Evolutionary conservation across 306 rosid species (phyloP).

Genomic region (Citrullus amarus): DNA sequence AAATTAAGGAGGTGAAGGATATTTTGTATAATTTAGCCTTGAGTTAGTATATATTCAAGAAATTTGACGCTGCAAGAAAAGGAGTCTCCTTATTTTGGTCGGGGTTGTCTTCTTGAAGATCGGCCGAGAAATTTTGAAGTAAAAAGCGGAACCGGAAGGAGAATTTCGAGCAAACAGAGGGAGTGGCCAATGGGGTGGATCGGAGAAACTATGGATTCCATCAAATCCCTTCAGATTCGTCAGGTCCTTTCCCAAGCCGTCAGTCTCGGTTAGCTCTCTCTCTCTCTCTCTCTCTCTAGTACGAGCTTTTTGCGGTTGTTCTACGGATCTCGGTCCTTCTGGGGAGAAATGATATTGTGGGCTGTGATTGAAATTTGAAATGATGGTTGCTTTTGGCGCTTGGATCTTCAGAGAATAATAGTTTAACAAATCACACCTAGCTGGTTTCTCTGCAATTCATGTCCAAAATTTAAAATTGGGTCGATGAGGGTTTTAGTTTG

Average conservation of each 20-base stretch:
- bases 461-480: not conserved
- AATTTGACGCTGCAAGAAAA: not conserved
- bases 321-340: not conserved
- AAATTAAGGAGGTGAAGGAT: no score
- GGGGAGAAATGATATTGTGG: not conserved
- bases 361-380: not conserved
- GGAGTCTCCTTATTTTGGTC: not conserved
- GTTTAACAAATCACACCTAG: not conserved
- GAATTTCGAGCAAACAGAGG: not conserved
- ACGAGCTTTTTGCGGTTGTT: not conserved
- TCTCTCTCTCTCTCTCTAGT: not conserved
- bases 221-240: slow-evolving; percentile 47
- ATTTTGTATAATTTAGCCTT: no score
- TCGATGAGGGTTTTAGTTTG: not conserved
- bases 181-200: slow-evolving; percentile 37
- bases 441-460: not conserved
- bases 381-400: not conserved
- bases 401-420: not conserved
- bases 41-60: not conserved
- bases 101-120: not conserved
- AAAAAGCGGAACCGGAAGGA: not conserved
- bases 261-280: slow-evolving; percentile 32
- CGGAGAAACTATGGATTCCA: slow-evolving; percentile 30
- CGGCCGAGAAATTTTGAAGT: not conserved
- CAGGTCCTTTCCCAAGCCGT: slow-evolving; percentile 29